phyloP scores from a whole-genome alignment of 2,329 filamentous ascomycete genomes.

The Alternaria sp. region DNA sequence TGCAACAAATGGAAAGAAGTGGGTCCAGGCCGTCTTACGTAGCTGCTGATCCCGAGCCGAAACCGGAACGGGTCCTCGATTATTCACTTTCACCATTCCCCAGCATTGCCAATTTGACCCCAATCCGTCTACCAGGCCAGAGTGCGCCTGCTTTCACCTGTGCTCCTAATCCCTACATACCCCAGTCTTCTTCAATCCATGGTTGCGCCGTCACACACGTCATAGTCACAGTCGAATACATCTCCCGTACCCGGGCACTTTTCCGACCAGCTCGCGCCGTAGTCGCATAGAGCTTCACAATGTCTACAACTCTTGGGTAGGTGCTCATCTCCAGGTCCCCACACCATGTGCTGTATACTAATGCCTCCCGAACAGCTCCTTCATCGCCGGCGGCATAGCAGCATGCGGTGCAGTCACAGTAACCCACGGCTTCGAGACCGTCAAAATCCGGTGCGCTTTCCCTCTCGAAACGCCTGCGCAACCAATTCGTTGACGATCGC shows the following conservation, averaged over 20 bases:
- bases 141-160: not conserved
- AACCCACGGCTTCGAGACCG: constrained; percentile 97
- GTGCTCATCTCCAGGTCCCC: constrained; percentile 3
- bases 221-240: constrained; percentile 1
- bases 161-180: not conserved
- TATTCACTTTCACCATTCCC: constrained; percentile 22
- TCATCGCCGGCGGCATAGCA: constrained; percentile 94
- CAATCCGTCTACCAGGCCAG: constrained; percentile 7
- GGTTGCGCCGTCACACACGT: constrained; percentile 10
- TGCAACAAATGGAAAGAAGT: constrained; percentile 4
- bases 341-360: not conserved
- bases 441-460: constrained; percentile 86
- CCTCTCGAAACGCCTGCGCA: not conserved
- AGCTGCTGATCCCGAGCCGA: constrained; percentile 13
- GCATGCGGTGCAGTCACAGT: constrained; percentile 97
- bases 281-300: constrained; percentile 33
- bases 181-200: not conserved
- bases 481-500: constrained; percentile 28
- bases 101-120: constrained; percentile 10
- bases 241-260: not conserved
- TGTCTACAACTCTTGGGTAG: constrained; percentile 61
- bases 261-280: not conserved
- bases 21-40: constrained; percentile 9
- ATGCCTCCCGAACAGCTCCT: constrained; percentile 66
- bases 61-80: constrained; percentile 20